phyloP scores from a whole-genome alignment of 2,329 filamentous ascomycete genomes.

The Stachybotrys chartarum region DNA sequence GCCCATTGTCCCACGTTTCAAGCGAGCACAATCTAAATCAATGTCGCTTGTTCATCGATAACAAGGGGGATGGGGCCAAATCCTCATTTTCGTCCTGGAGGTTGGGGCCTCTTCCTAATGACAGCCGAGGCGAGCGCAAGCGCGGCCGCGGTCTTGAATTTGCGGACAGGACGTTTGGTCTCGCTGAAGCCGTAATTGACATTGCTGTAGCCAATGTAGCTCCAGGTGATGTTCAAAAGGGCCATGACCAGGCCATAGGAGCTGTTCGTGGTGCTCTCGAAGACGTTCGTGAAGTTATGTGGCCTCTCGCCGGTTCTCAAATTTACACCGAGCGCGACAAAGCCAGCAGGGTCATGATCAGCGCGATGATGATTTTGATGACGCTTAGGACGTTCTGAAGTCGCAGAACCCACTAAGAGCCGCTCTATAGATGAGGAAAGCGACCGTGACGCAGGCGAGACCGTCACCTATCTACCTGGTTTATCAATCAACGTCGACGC shows the following conservation, averaged over 20 bases:
- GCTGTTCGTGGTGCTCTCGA: constrained; percentile 58
- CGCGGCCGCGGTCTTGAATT: constrained; percentile 58
- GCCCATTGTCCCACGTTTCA: too few species aligned
- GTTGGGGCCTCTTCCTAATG: too few species aligned
- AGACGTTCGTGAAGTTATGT: constrained; percentile 56
- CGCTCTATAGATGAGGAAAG: constrained; percentile 58
- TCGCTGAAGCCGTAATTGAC: constrained; percentile 61
- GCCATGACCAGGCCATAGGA: constrained; percentile 63
- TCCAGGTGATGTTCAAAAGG: constrained; percentile 66
- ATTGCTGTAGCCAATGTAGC: constrained; percentile 61
- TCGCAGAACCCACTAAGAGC: constrained; percentile 58
- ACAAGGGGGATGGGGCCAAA: too few species aligned
- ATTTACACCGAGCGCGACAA: constrained; percentile 54
- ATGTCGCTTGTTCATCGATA: too few species aligned
- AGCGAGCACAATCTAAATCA: too few species aligned
- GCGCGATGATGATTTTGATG: constrained; percentile 58
- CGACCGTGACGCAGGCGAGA: constrained; percentile 57
- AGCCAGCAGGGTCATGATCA: constrained; percentile 60
- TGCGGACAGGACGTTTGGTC: constrained; percentile 57
- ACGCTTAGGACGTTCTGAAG: constrained; percentile 59
- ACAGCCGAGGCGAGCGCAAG: constrained; percentile 51
- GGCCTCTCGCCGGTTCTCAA: constrained; percentile 51
- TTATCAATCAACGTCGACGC: constrained; percentile 56
- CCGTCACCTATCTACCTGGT: constrained; percentile 61
- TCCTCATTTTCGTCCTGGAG: too few species aligned